Base-by-base conservation (phyloP, 1,284 basidiomycete genomes). In the Sanghuangporus weigelae region DNA sequence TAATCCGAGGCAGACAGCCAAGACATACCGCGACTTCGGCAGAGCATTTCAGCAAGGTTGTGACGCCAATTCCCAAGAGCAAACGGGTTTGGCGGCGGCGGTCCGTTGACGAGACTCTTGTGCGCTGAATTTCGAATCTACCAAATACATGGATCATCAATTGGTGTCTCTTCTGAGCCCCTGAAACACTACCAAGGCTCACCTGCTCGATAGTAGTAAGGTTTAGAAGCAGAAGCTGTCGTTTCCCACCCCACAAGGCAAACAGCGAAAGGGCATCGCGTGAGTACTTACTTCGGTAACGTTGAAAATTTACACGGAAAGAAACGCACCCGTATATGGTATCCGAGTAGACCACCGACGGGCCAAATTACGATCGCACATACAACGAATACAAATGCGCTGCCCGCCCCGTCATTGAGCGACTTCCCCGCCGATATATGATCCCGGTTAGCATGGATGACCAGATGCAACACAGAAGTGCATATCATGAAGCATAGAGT, bases 141-240 rank as follows among this genome's bases (percentile, higher is more conserved):
- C 39, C 57, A 55, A 21, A 54, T 55, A 62, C 59, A 59, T 51
- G 54, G 26, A n/a, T 36, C 21, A 60, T 50, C 49, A 60, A 42
- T 50, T 23, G n/a, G 36, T 31, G 26, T 53, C 21, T 54, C 48
- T 51, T 60, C 50, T 51, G 35, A 19, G 38, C 11, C 49, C 48
- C 62, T 57, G 63, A 57, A 56, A 60, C 12, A 39, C n/a, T 46
- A 16, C 44, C 44, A 16, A 35, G 23, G 69, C 87, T 72, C 70
- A 93, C 91, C 83, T 95, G 93, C 76, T 97, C 95, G 66, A 97
- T 95, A 11, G 95, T 97, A 2, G 95, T 96, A 50, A 92, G 81
- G 74, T 96, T 95, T 68, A 92, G 78, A 57, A 93, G 75, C 46
- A 95, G 76, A 60, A 96, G 80, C 89, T 93, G 63, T 63, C 39